Percentiles rank a stretch among this genome's conserved stretches.
Conservation (phyloP, 257 asterid species). For the Gentiana dahurica region DNA sequence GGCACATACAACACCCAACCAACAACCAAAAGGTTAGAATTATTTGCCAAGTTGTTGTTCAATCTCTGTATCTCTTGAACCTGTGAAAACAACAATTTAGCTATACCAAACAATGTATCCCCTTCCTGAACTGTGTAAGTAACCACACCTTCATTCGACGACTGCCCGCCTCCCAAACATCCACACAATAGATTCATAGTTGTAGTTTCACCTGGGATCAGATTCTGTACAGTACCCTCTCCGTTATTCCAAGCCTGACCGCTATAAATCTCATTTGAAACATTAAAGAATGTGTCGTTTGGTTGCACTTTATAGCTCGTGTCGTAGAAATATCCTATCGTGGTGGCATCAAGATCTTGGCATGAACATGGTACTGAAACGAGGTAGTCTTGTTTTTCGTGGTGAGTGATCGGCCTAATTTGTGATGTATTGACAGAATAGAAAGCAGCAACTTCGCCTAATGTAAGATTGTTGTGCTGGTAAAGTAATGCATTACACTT, state of each 20-base stretch:
- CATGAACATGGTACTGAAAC: constrained; percentile 49
- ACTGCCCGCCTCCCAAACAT: constrained; percentile 30
- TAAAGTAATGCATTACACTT: constrained; percentile 46
- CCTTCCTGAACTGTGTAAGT: constrained; percentile 44
- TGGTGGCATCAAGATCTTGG: constrained; percentile 22
- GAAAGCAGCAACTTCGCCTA: constrained; percentile 19
- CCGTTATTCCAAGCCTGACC: constrained; percentile 39
- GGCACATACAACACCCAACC: constrained; percentile 62
- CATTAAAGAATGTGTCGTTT: constrained; percentile 22
- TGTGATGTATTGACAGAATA: constrained; percentile 35
- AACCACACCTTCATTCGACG: constrained; percentile 28
- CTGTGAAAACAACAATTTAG: constrained; percentile 30
- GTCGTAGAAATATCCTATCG: constrained; percentile 46
- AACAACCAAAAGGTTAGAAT: constrained; percentile 26
- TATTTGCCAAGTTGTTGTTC: constrained; percentile 26
- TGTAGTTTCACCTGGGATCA: constrained; percentile 12
- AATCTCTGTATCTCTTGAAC: constrained; percentile 27
- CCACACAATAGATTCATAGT: constrained; percentile 53
- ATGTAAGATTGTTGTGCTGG: constrained; percentile 33
- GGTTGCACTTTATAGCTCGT: constrained; percentile 20
- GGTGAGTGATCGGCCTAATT: constrained; percentile 21
- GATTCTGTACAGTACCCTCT: constrained; percentile 11
- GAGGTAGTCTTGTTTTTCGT: constrained; percentile 30
- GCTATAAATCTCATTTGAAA: constrained; percentile 36
- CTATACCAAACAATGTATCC: constrained; percentile 38